These are phyloP conservation scores for Miamiensis avidus DNA, from an alignment of 169 alveolate genomes.

Conservation along the genomic window DNA sequence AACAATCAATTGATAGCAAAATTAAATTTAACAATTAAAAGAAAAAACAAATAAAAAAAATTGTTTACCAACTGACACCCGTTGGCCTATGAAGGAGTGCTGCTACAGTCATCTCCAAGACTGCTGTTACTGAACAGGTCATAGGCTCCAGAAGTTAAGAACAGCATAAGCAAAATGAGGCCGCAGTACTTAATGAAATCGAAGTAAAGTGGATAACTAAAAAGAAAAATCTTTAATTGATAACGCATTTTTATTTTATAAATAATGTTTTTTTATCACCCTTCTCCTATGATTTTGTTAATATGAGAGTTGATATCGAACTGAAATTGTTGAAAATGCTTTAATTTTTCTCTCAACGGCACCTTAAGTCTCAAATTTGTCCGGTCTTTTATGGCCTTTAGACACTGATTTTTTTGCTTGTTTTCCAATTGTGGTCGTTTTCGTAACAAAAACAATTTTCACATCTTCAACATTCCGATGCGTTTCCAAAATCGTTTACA, in stretches of 20 bases:
- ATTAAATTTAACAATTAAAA: too few relatives aligned
- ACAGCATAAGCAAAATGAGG: conserved; percentile 31
- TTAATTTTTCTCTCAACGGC: background rate
- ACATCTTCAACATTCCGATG: background rate
- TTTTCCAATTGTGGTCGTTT: background rate
- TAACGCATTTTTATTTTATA: background rate
- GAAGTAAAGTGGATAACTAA: conserved; percentile 42
- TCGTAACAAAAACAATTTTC: background rate
- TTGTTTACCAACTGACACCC: background rate
- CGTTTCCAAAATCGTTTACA: too few relatives aligned
- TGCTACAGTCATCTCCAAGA: conserved; percentile 3
- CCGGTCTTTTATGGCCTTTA: too few relatives aligned
- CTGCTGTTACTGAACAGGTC: conserved; percentile 19
- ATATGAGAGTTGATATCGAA: background rate
- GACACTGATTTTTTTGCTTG: background rate
- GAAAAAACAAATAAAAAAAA: too few relatives aligned
- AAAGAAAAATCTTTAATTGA: too few relatives aligned
- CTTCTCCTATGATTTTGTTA: background rate
- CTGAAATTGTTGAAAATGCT: background rate
- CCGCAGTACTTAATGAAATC: conserved; percentile 35
- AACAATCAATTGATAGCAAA: background rate
- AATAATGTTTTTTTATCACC: background rate
- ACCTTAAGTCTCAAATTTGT: background rate
- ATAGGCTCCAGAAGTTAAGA: conserved; percentile 42
- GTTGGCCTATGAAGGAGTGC: background rate